These are phyloP conservation scores for Blastobotrys chiropterorum DNA, from an alignment of 805 yeast genomes.

Conservation along the genomic window DNA sequence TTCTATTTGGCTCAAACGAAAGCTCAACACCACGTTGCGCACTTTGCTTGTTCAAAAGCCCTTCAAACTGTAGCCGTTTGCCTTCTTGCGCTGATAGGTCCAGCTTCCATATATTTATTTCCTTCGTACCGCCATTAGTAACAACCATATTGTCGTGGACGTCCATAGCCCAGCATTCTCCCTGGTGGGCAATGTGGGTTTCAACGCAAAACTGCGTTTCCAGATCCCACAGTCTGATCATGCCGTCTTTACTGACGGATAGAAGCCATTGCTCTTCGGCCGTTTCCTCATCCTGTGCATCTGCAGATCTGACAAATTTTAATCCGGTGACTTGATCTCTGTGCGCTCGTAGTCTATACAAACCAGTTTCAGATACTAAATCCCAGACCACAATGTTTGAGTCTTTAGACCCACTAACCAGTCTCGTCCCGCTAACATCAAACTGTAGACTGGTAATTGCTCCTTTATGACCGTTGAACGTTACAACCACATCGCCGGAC, in stretches of 20 bases:
- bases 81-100: constrained; percentile 50
- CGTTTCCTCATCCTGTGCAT: constrained; percentile 15
- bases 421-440: constrained; percentile 75
- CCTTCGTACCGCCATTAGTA: constrained; percentile 77
- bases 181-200: constrained; percentile 88
- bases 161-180: constrained; percentile 87
- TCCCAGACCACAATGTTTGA: constrained; percentile 89
- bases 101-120: constrained; percentile 77
- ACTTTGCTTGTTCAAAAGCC: constrained; percentile 59
- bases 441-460: constrained; percentile 65
- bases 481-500: constrained; percentile 69
- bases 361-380: constrained; percentile 83
- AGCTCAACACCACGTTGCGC: constrained; percentile 56
- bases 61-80: constrained; percentile 31
- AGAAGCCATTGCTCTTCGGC: constrained; percentile 60
- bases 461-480: constrained; percentile 86
- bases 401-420: constrained; percentile 83
- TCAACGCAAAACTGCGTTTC: constrained; percentile 85
- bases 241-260: constrained; percentile 82
- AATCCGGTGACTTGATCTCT: constrained; percentile 82
- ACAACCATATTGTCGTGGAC: constrained; percentile 42
- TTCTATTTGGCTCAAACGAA: constrained; percentile 39
- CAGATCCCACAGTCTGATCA: constrained; percentile 89
- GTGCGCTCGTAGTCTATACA: constrained; percentile 82
- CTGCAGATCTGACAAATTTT: constrained; percentile 36